These are phyloP conservation scores for Acorus calamus DNA, from an alignment of 106 monocot genomes.

Conservation along the genomic window DNA sequence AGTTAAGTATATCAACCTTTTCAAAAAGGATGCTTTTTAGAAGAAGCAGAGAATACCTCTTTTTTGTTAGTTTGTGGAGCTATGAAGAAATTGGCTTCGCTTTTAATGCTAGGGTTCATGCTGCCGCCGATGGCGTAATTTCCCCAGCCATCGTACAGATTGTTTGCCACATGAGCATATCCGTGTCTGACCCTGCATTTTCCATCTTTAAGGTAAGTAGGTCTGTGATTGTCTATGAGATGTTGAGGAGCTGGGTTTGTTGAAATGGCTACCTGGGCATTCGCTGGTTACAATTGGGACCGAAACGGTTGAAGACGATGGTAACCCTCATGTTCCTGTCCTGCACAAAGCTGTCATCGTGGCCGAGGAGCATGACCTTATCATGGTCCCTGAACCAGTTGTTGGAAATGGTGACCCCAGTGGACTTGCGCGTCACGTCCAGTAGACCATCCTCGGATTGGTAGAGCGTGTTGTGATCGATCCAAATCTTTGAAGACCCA, in stretches of 20 bases:
- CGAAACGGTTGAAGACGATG: slow-evolving; percentile 53
- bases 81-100: slow-evolving; percentile 57
- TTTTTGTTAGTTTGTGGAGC: slow-evolving; percentile 32
- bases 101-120: slow-evolving; percentile 59
- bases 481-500: slow-evolving; percentile 42
- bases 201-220: too few relatives aligned
- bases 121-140: slow-evolving; percentile 81
- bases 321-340: slow-evolving; percentile 48
- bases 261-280: slow-evolving; percentile 37
- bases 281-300: slow-evolving; percentile 57
- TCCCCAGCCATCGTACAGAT: slow-evolving; percentile 70
- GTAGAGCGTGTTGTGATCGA: slow-evolving; percentile 81
- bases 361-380: slow-evolving; percentile 82
- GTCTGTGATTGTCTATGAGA: background rate
- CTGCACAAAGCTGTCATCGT: slow-evolving; percentile 38
- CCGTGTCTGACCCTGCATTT: slow-evolving; percentile 52
- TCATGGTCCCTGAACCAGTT: slow-evolving; percentile 80
- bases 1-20: background rate
- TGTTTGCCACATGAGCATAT: slow-evolving; percentile 79
- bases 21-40: background rate
- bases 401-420: slow-evolving; percentile 56
- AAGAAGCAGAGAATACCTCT: slow-evolving; percentile 15
- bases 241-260: background rate
- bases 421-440: slow-evolving; percentile 69
- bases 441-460: slow-evolving; percentile 51